Evolutionary conservation across 78 protist species (phyloP).

Genomic region (Dictyostelium capitatum): DNA sequence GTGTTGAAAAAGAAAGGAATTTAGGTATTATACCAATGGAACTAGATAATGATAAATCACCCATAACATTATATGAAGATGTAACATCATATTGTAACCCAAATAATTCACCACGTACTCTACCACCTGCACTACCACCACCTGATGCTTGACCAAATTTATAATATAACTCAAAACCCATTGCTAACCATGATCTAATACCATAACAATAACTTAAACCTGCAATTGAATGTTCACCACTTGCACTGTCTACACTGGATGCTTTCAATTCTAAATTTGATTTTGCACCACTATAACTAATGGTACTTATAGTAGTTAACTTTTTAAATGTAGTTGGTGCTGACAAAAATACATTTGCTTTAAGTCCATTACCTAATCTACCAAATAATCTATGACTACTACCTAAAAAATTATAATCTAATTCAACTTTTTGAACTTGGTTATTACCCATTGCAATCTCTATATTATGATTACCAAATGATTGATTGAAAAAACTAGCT

Average conservation of each 20-base stretch:
- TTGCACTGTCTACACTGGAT: background rate
- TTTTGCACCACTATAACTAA: background rate
- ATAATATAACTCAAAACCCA: conserved; percentile 53
- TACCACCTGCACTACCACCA: conserved; percentile 27
- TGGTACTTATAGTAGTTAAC: background rate
- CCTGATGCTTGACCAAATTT: conserved; percentile 33
- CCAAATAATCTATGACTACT: too few relatives aligned
- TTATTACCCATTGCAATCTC: too few relatives aligned
- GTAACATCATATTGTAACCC: background rate
- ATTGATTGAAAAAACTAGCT: background rate
- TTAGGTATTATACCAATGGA: conserved; percentile 6
- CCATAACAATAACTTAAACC: conserved; percentile 12
- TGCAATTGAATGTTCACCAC: conserved; percentile 11
- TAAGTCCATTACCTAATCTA: background rate
- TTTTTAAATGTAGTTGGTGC: background rate
- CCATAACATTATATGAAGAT: conserved; percentile 49
- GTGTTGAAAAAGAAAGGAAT: conserved; percentile 40
- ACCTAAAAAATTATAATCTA: too few relatives aligned
- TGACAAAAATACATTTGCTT: background rate
- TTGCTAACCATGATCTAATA: background rate
- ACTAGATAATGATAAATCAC: conserved; percentile 27
- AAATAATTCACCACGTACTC: background rate
- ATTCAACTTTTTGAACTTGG: too few relatives aligned
- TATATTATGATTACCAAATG: background rate
- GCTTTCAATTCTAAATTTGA: background rate